phyloP scores from a whole-genome alignment of 2,329 filamentous ascomycete genomes.

The Colletotrichum musae region DNA sequence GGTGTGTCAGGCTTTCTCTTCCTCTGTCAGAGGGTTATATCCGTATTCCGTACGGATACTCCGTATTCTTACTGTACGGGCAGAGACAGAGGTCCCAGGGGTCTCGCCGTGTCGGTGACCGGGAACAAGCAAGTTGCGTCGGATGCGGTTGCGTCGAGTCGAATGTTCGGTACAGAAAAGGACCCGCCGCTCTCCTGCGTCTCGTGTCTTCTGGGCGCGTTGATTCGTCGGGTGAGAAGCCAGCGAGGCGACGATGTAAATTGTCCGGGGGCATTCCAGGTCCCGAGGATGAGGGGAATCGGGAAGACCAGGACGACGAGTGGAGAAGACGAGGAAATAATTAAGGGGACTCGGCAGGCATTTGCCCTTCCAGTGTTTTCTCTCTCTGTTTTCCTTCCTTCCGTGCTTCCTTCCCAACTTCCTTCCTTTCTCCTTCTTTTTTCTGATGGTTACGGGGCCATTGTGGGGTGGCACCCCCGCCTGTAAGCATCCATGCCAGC shows the following conservation, averaged over 20 bases:
- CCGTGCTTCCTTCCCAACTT: too few relatives aligned
- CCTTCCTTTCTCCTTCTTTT: too few relatives aligned
- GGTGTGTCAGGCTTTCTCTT: not conserved
- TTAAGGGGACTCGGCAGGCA: not conserved
- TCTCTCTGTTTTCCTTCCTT: too few relatives aligned
- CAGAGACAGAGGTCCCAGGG: too few relatives aligned
- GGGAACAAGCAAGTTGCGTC: constrained; percentile 10
- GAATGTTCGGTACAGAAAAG: constrained; percentile 17
- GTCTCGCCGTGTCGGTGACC: constrained; percentile 5
- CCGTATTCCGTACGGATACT: too few relatives aligned
- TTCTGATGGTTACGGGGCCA: not conserved
- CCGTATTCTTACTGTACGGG: too few relatives aligned
- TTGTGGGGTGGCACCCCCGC: not conserved
- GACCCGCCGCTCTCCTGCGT: not conserved
- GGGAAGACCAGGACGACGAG: constrained; percentile 19
- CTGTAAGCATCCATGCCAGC: too few relatives aligned
- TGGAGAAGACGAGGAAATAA: constrained; percentile 12
- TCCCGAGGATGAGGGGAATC: constrained; percentile 1
- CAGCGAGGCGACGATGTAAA: constrained; percentile 28
- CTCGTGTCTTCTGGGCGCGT: not conserved
- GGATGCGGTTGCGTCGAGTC: not conserved
- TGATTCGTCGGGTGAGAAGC: constrained; percentile 30
- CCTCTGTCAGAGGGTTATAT: too few relatives aligned
- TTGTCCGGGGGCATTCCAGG: constrained; percentile 16
- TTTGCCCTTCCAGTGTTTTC: not conserved